Base-by-base conservation (phyloP, 2,329 filamentous ascomycete species). In the Phialophora macrospora region DNA sequence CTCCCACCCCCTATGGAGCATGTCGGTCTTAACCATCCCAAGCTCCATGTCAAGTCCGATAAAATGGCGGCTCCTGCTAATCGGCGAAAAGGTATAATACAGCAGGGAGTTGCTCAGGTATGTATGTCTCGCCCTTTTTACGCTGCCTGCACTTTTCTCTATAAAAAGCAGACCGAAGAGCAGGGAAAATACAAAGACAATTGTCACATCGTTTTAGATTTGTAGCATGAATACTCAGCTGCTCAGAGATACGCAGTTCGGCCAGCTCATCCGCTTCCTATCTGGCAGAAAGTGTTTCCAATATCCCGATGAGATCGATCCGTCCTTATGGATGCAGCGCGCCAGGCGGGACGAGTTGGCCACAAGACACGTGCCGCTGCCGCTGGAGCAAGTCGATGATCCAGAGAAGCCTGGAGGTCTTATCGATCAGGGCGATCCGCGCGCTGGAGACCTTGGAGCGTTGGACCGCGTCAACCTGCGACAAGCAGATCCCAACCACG, bases 251-350 rank as follows among this genome's bases (percentile, higher is more conserved):
- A 62, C 60, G 2, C 38, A 49, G 24, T 48, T 62, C 28, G 52
- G 52, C n/a, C 38, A 55, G 7, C 38, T 62, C 24, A 4, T 56
- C 3, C 60, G 60, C 6, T 22, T 57, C 11, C 11, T 62, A 34
- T 56, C 60, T 3, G 4, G 51, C 52, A 38, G 52, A 7, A 62
- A n/a, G 38, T 17, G 30, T 0, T 55, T 62, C 22, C 60, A 32
- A 14, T 57, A 34, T 52, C 60, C 60, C 4, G 60, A 62, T 41
- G 60, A 62, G 28, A n/a, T 62, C 34, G 49, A 62, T 28, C 60
- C 60, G 2, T 41, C 48, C 4, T 24, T 48, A 44, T 62, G 34
- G 49, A 49, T 14, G 26, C 30, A 55, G 9, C 20, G 49, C 6
- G 11, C 55, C 48, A 9, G 9, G 5, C 17, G 22, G 11, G 22